Percentiles rank a stretch among this genome's conserved stretches.
phyloP scores from a whole-genome alignment of 2,329 filamentous ascomycete genomes.

The Diaporthe amygdali region DNA sequence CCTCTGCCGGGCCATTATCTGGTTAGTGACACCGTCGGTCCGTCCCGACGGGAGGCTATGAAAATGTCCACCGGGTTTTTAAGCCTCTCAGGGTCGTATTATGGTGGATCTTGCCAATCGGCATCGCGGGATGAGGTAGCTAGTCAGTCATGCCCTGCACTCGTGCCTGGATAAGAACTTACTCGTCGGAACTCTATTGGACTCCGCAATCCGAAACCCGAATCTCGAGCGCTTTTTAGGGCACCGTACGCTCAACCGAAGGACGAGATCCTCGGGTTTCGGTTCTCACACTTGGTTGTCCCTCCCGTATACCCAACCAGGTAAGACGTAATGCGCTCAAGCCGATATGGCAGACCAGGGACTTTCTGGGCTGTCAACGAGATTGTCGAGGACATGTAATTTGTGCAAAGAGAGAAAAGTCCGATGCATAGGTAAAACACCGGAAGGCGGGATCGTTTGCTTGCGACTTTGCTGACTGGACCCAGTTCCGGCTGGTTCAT shows the following conservation, averaged over 20 bases:
- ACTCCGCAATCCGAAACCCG: neutral
- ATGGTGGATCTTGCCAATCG: neutral
- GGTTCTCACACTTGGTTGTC: neutral
- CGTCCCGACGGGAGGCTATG: neutral
- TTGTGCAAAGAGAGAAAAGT: conserved; percentile 4
- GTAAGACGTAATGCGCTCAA: neutral
- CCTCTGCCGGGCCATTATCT: neutral
- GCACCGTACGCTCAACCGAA: neutral
- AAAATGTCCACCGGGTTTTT: no score
- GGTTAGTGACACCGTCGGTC: neutral
- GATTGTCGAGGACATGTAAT: neutral
- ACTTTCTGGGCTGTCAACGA: neutral
- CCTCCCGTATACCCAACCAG: no score
- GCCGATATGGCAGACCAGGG: neutral
- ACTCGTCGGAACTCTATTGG: neutral
- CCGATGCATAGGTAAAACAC: neutral
- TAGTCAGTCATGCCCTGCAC: neutral
- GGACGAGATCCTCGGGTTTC: neutral
- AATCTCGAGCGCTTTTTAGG: neutral
- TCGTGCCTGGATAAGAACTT: neutral
- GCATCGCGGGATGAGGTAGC: neutral
- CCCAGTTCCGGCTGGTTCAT: neutral
- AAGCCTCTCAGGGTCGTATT: neutral
- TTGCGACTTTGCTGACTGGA: neutral
- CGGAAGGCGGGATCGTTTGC: no score